A percentile compares a stretch with the other conserved stretches of the same genome.
Conservation (phyloP, 140 eudicot species). For the Ambrosia hybrid region DNA sequence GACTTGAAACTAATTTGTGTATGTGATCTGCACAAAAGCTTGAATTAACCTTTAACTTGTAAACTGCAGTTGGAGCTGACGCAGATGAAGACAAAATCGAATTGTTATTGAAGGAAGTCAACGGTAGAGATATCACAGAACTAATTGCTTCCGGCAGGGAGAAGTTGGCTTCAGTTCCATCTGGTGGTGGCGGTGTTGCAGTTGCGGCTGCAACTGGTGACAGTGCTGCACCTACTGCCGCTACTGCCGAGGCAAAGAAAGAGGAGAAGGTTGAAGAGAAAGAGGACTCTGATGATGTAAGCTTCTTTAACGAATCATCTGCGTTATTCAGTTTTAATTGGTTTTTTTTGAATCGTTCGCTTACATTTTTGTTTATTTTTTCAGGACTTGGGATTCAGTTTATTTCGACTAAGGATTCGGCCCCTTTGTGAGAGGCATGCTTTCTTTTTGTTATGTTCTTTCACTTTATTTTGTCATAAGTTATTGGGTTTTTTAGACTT, state of each 20-base stretch:
- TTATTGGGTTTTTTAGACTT: not conserved
- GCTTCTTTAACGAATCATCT: not conserved
- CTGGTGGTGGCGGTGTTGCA: constrained; percentile 67
- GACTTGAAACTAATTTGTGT: not conserved
- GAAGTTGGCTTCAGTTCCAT: constrained; percentile 70
- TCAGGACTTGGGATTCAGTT: constrained; percentile 44
- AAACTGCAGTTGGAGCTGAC: constrained; percentile 66
- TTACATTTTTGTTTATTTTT: not conserved
- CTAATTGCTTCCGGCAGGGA: constrained; percentile 76
- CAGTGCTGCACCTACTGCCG: constrained; percentile 49
- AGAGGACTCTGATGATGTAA: constrained; percentile 67
- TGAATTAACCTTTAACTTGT: not conserved
- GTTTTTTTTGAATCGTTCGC: not conserved
- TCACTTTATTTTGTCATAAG: constrained; percentile 20
- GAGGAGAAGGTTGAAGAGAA: constrained; percentile 78
- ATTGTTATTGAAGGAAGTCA: constrained; percentile 51
- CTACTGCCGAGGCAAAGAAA: constrained; percentile 68
- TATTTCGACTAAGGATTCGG: constrained; percentile 32
- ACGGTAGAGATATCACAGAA: constrained; percentile 68
- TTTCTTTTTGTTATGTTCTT: constrained; percentile 17
- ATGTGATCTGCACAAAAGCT: not conserved
- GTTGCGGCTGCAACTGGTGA: constrained; percentile 46
- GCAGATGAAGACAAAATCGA: constrained; percentile 65
- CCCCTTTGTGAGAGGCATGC: constrained; percentile 3
- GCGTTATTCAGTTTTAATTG: not conserved